Conservation (phyloP, 2,329 filamentous ascomycete genomes). For the Paecilomyces formosus region DNA sequence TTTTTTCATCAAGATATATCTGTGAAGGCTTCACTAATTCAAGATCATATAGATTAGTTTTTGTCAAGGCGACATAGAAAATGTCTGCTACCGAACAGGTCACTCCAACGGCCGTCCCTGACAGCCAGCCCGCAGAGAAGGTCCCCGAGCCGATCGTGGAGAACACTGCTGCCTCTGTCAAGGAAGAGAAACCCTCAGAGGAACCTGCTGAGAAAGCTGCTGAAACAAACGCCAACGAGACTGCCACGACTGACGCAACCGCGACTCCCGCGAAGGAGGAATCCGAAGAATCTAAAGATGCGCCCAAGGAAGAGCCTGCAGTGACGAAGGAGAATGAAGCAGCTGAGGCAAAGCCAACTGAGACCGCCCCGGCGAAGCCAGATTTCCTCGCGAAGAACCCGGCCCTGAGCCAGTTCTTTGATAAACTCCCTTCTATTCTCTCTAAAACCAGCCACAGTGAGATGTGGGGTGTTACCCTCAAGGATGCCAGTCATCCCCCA, state of each 20-base stretch:
- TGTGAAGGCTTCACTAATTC: not conserved
- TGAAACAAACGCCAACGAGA: conserved; percentile 5
- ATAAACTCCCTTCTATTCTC: conserved; percentile 52
- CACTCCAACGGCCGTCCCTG: conserved; percentile 4
- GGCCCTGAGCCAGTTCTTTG: conserved; percentile 50
- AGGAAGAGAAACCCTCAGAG: conserved; percentile 3
- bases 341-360: conserved; percentile 12
- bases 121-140: conserved; percentile 9
- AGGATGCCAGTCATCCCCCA: conserved; percentile 51
- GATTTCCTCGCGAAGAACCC: conserved; percentile 29
- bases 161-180: not conserved
- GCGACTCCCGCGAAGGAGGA: conserved; percentile 5
- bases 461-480: conserved; percentile 78
- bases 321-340: conserved; percentile 7
- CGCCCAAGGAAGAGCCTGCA: conserved; percentile 5
- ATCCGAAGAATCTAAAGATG: conserved; percentile 4
- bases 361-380: conserved; percentile 16
- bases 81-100: not conserved
- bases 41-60: not conserved
- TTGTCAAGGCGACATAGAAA: not conserved
- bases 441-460: conserved; percentile 57
- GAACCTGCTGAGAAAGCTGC: conserved; percentile 2
- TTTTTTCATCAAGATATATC: not conserved
- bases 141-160: not conserved
- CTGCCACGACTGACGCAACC: conserved; percentile 1